Conservation (phyloP, 2,329 filamentous ascomycete species). For the Neofusicoccum parvum region DNA sequence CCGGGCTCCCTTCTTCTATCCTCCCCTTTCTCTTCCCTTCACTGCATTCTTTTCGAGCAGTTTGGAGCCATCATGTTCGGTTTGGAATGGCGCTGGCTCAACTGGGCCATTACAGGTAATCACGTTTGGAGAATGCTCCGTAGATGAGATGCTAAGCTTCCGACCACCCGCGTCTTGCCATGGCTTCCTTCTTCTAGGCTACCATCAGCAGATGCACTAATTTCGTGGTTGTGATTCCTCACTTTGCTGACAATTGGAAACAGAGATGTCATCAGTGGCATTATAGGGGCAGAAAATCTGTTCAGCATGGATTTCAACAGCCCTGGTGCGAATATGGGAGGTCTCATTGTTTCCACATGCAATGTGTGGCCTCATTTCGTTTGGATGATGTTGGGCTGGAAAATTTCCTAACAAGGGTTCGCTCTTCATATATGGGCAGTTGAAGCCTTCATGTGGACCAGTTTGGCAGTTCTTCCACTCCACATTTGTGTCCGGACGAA, state of each 20-base stretch:
- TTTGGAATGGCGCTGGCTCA: neutral
- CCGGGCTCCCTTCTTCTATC: neutral
- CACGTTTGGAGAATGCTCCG: neutral
- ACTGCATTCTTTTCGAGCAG: neutral
- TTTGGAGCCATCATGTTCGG: neutral
- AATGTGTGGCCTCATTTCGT: constrained; percentile 34
- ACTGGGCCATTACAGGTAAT: constrained; percentile 20
- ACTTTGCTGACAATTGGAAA: neutral
- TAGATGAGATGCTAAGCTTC: constrained; percentile 4
- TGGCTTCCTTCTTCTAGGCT: constrained; percentile 28
- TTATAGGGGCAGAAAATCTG: constrained; percentile 44
- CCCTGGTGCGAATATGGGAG: constrained; percentile 42
- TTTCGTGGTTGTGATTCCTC: neutral
- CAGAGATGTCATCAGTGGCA: constrained; percentile 36
- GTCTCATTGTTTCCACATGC: constrained; percentile 37
- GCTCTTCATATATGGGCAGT: no score
- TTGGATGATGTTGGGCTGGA: no score
- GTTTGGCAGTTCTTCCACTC: no score
- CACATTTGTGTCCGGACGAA: no score
- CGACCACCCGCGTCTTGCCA: constrained; percentile 25
- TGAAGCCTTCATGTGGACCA: neutral
- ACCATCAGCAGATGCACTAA: constrained; percentile 31
- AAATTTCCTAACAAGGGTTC: no score
- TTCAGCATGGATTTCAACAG: constrained; percentile 44
- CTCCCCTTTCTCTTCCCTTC: neutral